Percentiles rank a stretch among this genome's conserved stretches.
These are phyloP conservation scores for Dactylellina parvicollis DNA, from an alignment of 2,329 filamentous ascomycete species.

Conservation along the genomic window DNA sequence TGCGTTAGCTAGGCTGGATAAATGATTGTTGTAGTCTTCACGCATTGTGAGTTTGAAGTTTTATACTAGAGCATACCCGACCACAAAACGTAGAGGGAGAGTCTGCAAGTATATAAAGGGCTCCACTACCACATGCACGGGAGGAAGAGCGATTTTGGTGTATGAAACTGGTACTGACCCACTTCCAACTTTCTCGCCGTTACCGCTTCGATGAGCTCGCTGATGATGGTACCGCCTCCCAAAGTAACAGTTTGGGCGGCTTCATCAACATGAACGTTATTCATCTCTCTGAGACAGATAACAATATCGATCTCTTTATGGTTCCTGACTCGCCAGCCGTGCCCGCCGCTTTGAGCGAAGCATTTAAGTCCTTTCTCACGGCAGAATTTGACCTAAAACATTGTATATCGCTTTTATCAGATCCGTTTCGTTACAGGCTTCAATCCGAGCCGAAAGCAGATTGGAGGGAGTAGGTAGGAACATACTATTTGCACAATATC, in stretches of 20 bases:
- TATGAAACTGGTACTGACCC: constrained; percentile 5
- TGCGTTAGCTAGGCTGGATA: no score
- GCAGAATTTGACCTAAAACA: constrained; percentile 40
- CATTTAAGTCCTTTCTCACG: constrained; percentile 33
- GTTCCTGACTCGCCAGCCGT: constrained; percentile 33
- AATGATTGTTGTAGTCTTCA: no score
- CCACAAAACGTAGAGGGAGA: no score
- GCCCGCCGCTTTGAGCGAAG: constrained; percentile 42
- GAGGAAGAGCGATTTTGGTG: no score
- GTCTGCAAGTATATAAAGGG: no score
- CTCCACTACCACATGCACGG: no score
- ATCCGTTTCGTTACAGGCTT: not conserved
- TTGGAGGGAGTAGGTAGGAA: no score
- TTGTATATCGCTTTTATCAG: not conserved
- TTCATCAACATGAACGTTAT: constrained; percentile 37
- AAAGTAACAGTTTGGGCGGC: constrained; percentile 38
- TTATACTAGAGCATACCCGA: no score
- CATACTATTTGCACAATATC: constrained; percentile 43
- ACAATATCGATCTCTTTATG: constrained; percentile 35
- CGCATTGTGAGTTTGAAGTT: no score
- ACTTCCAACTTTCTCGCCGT: constrained; percentile 22
- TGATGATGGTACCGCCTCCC: constrained; percentile 53
- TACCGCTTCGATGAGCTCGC: constrained; percentile 34
- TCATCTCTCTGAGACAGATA: constrained; percentile 40
- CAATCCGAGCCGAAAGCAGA: no score